phyloP scores from a whole-genome alignment of 495 filamentous ascomycete species.

The Lasiosphaeris hirsuta region DNA sequence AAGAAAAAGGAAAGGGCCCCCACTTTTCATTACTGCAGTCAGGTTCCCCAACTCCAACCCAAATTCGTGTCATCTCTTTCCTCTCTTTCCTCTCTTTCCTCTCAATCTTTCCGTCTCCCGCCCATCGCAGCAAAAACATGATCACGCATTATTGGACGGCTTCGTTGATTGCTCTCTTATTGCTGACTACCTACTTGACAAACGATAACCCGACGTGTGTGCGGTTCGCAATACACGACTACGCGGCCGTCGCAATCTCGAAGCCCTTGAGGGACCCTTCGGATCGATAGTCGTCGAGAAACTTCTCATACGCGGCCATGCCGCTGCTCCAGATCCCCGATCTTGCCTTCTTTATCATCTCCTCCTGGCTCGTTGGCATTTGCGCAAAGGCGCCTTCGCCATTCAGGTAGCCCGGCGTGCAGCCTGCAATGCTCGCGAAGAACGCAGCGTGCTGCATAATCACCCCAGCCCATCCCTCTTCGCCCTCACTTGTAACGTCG shows the following conservation, averaged over 20 bases:
- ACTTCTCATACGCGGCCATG: conserved; percentile 24
- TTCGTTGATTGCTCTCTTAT: too few species aligned
- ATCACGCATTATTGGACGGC: too few species aligned
- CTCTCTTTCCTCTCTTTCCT: too few species aligned
- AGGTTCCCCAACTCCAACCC: too few species aligned
- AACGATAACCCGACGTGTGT: too few species aligned
- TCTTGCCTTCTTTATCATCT: conserved; percentile 31
- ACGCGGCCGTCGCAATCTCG: conserved; percentile 10
- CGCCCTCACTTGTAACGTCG: conserved; percentile 41
- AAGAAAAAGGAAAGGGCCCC: too few species aligned
- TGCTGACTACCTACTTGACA: too few species aligned
- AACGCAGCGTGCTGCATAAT: conserved; percentile 39
- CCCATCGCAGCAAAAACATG: too few species aligned
- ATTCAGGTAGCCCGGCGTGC: conserved; percentile 58
- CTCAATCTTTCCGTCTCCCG: too few species aligned
- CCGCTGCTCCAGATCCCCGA: conserved; percentile 14
- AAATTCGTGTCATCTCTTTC: too few species aligned
- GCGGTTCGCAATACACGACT: too few species aligned
- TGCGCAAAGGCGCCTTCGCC: conserved; percentile 37
- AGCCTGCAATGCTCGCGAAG: conserved; percentile 40
- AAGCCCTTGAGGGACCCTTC: conserved; percentile 31
- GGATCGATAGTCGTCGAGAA: conserved; percentile 31
- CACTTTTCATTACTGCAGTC: too few species aligned
- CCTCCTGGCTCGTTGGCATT: conserved; percentile 20
- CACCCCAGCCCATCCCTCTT: conserved; percentile 46